Evolutionary conservation across 768 basidiomycete genomes (phyloP).

Genomic region (Hygrocybe punicea): DNA sequence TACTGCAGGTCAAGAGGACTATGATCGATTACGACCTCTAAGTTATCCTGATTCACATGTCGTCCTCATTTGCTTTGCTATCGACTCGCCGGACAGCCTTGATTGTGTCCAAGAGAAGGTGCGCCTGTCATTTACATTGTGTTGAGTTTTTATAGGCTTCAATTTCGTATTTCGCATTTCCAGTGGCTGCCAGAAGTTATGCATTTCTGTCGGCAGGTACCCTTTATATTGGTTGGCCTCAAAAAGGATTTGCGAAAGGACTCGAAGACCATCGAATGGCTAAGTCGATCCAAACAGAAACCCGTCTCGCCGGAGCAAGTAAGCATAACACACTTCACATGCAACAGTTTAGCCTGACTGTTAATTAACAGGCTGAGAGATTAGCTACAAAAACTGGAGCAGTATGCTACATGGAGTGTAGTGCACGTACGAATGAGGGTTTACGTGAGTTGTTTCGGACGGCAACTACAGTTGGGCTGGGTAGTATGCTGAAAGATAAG

Average conservation of each 20-base stretch:
- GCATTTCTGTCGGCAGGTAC: constrained; percentile 93
- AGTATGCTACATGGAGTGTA: no score
- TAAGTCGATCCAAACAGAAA: no score
- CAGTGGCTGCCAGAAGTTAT: constrained; percentile 99
- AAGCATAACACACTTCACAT: no score
- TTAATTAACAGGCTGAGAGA: no score
- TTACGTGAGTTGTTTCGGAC: no score
- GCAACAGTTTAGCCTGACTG: no score
- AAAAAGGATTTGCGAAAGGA: constrained; percentile 87
- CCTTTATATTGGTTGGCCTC: constrained; percentile 96
- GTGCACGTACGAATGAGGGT: no score
- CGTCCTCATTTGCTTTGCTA: constrained; percentile 98
- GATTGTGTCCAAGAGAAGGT: constrained; percentile 99
- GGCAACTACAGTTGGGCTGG: no score
- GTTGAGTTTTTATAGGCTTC: not conserved
- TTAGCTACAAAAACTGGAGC: no score
- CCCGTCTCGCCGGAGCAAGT: no score
- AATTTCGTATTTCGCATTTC: constrained; percentile 7
- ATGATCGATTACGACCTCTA: constrained; percentile 95
- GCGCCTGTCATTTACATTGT: constrained; percentile 23
- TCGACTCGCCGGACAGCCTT: constrained; percentile 96
- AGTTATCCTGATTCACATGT: constrained; percentile 99
- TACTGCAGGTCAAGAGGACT: constrained; percentile 99
- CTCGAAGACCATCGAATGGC: no score
- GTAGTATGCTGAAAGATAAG: no score